Evolutionary conservation across 805 yeast genomes (phyloP), one percentile per base, ranked within the genome.

Genomic region (Suhomyces emberorum): DNA sequence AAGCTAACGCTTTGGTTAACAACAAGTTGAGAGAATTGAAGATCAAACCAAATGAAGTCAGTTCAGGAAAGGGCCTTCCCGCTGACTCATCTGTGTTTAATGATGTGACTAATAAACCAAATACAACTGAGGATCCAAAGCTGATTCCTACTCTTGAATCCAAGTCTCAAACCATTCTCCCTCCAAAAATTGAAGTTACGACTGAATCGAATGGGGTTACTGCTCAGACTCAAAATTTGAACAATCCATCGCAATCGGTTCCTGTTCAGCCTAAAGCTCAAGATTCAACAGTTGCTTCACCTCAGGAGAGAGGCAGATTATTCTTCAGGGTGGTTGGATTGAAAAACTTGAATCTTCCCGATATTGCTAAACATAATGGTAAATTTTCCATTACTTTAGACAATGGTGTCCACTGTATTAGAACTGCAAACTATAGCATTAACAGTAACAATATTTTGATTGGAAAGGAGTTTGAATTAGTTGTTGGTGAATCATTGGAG

Each of bases 351-450:
- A 55, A 57, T n/a, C 52, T 81, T 26, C 74, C 80, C 1, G 77
- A 72, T 15, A 45, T 76, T 20, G 49, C 47, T 15, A 54, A 57
- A 6, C 72, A 72, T 32, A 59, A 72, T 14, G 80, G 77, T 1
- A 64, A 69, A 37, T 72, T 77, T 52, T 69, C 73, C 35, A 46
- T 79, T 14, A 72, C 77, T 4, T 61, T 82, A 36, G 96, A 88
- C 55, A 88, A 88, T 54, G 95, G 95, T 4, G 77, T 79, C 25
- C 95, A 88, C 53, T 75, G 86, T 40, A 74, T 86, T 32, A 74
- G 79, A 24, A 87, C 95, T 0, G 74, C 79, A 7, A 69, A 72
- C 57, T 70, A 72, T 48, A 48, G 51, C 16, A 46, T 75, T 36
- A 47, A 53, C 3, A 35, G 51, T n/a, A 46, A 55, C 14, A 49